These are phyloP conservation scores for Mortierella hygrophila DNA, from an alignment of 192 early-diverging fungal genomes.

Conservation along the genomic window DNA sequence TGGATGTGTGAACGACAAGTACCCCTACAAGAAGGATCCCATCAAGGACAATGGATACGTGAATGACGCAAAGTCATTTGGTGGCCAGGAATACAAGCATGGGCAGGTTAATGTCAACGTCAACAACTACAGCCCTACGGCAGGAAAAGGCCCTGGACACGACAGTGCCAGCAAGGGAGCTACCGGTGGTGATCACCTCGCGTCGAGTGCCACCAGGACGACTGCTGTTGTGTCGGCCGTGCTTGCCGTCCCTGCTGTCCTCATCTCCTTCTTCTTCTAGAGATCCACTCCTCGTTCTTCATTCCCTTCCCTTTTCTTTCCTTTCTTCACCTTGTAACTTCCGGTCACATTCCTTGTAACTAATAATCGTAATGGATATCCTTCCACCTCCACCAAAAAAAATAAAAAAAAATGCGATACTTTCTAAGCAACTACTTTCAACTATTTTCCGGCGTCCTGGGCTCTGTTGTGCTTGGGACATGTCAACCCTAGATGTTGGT, in stretches of 20 bases:
- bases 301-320: neutral
- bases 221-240: neutral
- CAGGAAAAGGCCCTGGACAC: neutral
- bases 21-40: conserved; percentile 61
- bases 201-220: conserved; percentile 9
- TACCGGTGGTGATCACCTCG: neutral
- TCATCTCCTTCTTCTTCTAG: conserved; percentile 16
- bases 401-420: too few relatives aligned
- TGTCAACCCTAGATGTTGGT: neutral
- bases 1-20: conserved; percentile 64
- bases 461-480: neutral
- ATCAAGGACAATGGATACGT: conserved; percentile 44
- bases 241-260: conserved; percentile 16
- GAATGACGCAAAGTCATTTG: conserved; percentile 58
- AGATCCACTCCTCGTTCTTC: neutral
- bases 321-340: neutral
- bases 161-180: neutral
- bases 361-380: too few relatives aligned
- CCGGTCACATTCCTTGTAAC: too few relatives aligned
- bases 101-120: conserved; percentile 55
- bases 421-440: neutral
- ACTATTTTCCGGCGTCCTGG: neutral
- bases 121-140: neutral
- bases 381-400: too few relatives aligned
- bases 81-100: conserved; percentile 55